Base-by-base conservation (phyloP, 208 protist species). In the Leishmania gerbilli region DNA sequence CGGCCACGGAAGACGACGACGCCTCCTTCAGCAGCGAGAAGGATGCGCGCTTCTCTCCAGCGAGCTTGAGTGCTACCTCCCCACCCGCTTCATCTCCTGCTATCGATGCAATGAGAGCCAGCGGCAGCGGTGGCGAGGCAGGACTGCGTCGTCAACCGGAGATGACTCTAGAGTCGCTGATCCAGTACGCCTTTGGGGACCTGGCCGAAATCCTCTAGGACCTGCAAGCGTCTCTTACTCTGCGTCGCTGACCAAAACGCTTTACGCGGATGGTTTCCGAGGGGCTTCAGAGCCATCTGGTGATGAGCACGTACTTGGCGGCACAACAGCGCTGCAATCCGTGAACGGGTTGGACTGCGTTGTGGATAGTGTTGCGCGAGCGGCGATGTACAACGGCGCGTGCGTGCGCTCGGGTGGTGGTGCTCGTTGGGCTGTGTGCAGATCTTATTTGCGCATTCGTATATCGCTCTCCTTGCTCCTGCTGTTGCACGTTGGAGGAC, bases 151-250 rank as follows among this genome's bases (percentile, higher is more conserved):
- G 75, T 21, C 74, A 62, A 53, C 74, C 47, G 2, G 82, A 86
- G 34, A 3, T 64, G 78, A 65, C 49, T 27, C 58, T 87, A 21
- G 83, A 83, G 75, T 68, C 78, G 21, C 79, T 87, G 69, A 76
- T 87, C 4, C 83, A 80, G 24, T 71, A 84, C 62, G 79, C 79
- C 5, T 87, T 87, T 69, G 83, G 83, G 11, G 76, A 81, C 9
- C 80, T 84, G 9, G 83, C 79, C 1, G 75, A 81, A 78, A 40
- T 55, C 2, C 64, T 86, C 55, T 86, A 72, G 56, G 19, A 21
- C 37, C 3, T 21, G 19, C 8, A 34, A 37, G 40, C 1, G 74
- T 37, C 13, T 68, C 11, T 68, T 68, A 40, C 13, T 64, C 58
- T 34, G 58, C n/a, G 27, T 8, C 2, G 6, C 58, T 15, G 58